Percentiles rank a stretch among this genome's conserved stretches.
phyloP scores from a whole-genome alignment of 768 basidiomycete genomes.

The Candolleomyces efflorescens region DNA sequence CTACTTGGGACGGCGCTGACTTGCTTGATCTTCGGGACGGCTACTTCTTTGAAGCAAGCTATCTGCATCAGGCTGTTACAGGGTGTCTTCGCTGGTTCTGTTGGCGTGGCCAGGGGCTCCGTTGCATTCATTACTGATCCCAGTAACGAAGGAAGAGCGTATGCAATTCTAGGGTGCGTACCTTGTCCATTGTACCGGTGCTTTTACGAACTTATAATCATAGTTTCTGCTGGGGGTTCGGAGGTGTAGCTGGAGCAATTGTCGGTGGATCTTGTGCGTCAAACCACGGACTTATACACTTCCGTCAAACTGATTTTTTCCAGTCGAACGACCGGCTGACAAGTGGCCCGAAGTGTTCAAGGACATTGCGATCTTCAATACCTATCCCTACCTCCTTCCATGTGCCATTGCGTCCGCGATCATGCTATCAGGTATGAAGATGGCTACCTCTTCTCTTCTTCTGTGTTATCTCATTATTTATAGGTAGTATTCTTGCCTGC shows the following conservation, averaged over 20 bases:
- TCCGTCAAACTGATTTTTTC: not conserved
- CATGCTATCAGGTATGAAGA: slow-evolving; percentile 58
- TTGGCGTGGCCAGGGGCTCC: slow-evolving; percentile 90
- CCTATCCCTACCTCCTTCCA: slow-evolving; percentile 90
- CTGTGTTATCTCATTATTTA: slow-evolving; percentile 2
- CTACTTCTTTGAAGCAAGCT: slow-evolving; percentile 72
- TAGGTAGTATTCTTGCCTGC: slow-evolving; percentile 82
- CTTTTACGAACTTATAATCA: slow-evolving; percentile 7
- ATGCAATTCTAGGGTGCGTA: slow-evolving; percentile 81
- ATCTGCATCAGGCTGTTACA: slow-evolving; percentile 84
- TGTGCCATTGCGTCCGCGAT: slow-evolving; percentile 74
- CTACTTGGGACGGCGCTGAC: slow-evolving; percentile 82
- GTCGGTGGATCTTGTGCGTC: slow-evolving; percentile 78
- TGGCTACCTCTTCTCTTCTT: slow-evolving; percentile 1
- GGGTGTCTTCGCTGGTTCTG: slow-evolving; percentile 89
- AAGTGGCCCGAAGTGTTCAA: slow-evolving; percentile 84
- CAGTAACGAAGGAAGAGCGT: slow-evolving; percentile 91
- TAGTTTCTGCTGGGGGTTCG: slow-evolving; percentile 95
- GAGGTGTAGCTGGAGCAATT: slow-evolving; percentile 88
- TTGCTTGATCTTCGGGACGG: slow-evolving; percentile 74
- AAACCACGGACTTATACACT: slow-evolving; percentile 1
- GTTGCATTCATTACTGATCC: slow-evolving; percentile 85
- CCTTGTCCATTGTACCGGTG: not conserved
- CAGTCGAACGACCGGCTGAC: slow-evolving; percentile 77
- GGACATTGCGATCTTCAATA: slow-evolving; percentile 59